Percentiles rank a stretch among this genome's conserved stretches.
These are phyloP conservation scores for Penicillium psychrosexuale DNA, from an alignment of 2,329 filamentous ascomycete species.

Conservation along the genomic window DNA sequence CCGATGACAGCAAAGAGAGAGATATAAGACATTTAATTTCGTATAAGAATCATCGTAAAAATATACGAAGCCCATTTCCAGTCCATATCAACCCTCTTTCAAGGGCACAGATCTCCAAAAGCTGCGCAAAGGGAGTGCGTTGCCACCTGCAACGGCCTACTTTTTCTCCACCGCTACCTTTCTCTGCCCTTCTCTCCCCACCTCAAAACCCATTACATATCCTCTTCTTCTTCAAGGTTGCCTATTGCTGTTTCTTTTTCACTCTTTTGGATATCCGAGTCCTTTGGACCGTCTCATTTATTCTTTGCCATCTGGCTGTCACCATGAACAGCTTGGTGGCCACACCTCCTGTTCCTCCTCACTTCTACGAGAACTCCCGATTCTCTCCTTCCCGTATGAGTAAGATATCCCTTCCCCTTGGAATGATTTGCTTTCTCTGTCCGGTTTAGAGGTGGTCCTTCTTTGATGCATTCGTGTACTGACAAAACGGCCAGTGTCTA, in stretches of 20 bases:
- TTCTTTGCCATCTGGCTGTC: conserved; percentile 33
- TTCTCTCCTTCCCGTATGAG: conserved; percentile 59
- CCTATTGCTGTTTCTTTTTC: conserved; percentile 11
- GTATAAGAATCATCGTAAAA: not conserved
- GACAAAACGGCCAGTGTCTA: conserved; percentile 33
- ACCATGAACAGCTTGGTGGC: conserved; percentile 62
- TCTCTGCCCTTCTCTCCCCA: conserved; percentile 25
- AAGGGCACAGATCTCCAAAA: conserved; percentile 20
- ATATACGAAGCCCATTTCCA: not conserved
- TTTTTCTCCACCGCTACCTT: conserved; percentile 36
- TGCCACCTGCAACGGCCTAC: conserved; percentile 37
- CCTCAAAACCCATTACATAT: conserved; percentile 16
- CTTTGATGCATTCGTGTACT: conserved; percentile 10
- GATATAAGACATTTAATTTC: not conserved
- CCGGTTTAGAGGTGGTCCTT: not conserved
- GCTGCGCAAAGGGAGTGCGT: conserved; percentile 27
- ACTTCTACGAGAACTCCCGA: conserved; percentile 59
- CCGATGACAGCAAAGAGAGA: not conserved
- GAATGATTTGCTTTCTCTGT: conserved; percentile 1
- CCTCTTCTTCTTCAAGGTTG: conserved; percentile 12
- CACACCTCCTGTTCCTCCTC: conserved; percentile 59
- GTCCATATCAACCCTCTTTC: conserved; percentile 1
- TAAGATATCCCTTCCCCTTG: conserved; percentile 38
- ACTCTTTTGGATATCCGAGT: conserved; percentile 5
- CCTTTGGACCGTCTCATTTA: not conserved